Evolutionary conservation across 306 rosid genomes (phyloP).

Genomic region (Trifolium fragiferum): DNA sequence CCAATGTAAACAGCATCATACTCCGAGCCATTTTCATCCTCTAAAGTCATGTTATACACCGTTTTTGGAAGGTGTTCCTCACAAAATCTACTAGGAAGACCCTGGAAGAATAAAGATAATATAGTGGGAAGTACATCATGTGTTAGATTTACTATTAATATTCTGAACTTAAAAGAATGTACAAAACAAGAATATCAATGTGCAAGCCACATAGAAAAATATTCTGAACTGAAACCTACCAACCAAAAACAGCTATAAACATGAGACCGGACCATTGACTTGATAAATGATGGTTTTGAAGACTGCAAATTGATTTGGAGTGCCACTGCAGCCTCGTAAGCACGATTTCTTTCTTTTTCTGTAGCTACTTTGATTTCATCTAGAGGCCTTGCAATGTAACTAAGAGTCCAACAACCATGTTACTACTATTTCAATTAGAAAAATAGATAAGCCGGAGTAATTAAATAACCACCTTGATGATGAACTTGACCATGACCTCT

Average conservation of each 20-base stretch:
- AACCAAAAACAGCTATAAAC: slow-evolving; percentile 92
- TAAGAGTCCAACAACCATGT: slow-evolving; percentile 35
- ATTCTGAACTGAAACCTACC: slow-evolving; percentile 57
- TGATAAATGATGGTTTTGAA: slow-evolving; percentile 58
- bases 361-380: slow-evolving; percentile 68
- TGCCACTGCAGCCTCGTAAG: slow-evolving; percentile 61
- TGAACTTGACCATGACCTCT: slow-evolving; percentile 57
- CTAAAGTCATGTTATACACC: slow-evolving; percentile 50
- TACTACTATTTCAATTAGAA: slow-evolving; percentile 20
- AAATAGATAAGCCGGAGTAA: slow-evolving; percentile 28
- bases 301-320: slow-evolving; percentile 54
- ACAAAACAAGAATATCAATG: not conserved
- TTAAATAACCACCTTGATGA: slow-evolving; percentile 60
- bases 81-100: slow-evolving; percentile 73
- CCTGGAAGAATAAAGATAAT: slow-evolving; percentile 45
- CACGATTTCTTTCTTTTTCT: slow-evolving; percentile 58
- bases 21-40: slow-evolving; percentile 67
- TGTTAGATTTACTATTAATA: not conserved
- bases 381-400: slow-evolving; percentile 73
- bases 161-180: not conserved
- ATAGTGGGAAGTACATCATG: not conserved
- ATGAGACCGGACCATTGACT: slow-evolving; percentile 86
- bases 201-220: slow-evolving; percentile 1
- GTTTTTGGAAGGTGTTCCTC: slow-evolving; percentile 64
- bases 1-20: slow-evolving; percentile 61